Conservation (phyloP, 345 rosid genomes). For the Populus nigra region DNA sequence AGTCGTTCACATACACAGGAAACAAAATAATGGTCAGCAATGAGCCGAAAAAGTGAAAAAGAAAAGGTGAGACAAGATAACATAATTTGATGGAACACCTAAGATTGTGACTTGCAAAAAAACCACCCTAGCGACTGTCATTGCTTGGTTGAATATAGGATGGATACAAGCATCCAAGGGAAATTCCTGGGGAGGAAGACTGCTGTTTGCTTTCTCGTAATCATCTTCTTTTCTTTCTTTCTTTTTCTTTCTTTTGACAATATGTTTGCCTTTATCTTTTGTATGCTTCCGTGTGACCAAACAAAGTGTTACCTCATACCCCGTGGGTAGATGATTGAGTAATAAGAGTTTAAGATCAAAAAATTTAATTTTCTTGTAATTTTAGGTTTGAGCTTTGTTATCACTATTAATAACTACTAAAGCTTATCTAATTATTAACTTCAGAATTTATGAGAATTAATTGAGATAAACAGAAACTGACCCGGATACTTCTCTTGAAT, state of each 20-base stretch:
- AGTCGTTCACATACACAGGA: conserved; percentile 1
- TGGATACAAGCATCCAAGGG: background rate
- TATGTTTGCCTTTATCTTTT: background rate
- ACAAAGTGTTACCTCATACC: background rate
- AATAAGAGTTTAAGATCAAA: rapidly evolving
- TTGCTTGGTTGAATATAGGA: background rate
- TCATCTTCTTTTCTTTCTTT: background rate
- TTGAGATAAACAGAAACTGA: no score
- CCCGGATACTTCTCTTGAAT: rapidly evolving
- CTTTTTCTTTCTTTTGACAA: background rate
- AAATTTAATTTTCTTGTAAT: rapidly evolving
- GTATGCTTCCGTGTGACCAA: background rate
- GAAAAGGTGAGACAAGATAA: conserved; percentile 15
- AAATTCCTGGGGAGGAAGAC: background rate
- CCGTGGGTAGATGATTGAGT: rapidly evolving
- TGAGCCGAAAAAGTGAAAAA: background rate
- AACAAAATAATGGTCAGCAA: conserved; percentile 28
- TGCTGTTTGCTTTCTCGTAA: background rate
- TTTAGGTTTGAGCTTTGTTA: rapidly evolving
- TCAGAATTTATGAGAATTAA: rapidly evolving
- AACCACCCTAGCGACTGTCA: background rate
- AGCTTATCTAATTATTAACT: no score
- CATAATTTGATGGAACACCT: conserved; percentile 16
- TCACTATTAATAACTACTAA: no score
- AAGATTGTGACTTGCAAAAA: background rate